A percentile compares a stretch with the other conserved stretches of the same genome.
Conservation (phyloP, 768 basidiomycete genomes). For the Leccinellum rugosiceps region DNA sequence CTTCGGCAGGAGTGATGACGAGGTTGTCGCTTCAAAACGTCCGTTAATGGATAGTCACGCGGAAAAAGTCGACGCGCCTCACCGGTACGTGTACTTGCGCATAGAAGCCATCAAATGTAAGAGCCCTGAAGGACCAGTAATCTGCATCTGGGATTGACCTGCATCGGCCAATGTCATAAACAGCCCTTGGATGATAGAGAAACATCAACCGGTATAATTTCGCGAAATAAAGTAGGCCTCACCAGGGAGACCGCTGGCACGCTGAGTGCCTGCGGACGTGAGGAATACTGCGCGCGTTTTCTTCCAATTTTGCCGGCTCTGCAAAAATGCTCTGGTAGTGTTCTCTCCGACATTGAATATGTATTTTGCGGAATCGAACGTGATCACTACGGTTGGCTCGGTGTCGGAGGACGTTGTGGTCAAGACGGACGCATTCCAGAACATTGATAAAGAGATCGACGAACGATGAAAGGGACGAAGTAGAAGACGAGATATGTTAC, state of each 20-base stretch:
- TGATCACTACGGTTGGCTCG: conserved; percentile 70
- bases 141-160: conserved; percentile 49
- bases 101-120: conserved; percentile 67
- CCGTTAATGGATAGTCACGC: neutral
- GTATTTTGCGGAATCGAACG: conserved; percentile 78
- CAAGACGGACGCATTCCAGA: conserved; percentile 63
- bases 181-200: conserved; percentile 45
- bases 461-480: conserved; percentile 17
- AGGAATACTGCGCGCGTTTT: conserved; percentile 72
- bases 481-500: conserved; percentile 20
- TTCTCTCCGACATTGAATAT: conserved; percentile 88
- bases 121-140: conserved; percentile 75
- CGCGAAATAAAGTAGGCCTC: conserved; percentile 6
- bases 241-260: conserved; percentile 76
- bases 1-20: conserved; percentile 44
- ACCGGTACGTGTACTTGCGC: conserved; percentile 70
- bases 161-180: conserved; percentile 81
- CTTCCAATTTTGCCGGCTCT: conserved; percentile 63
- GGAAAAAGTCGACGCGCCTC: neutral
- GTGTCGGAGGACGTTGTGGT: conserved; percentile 69
- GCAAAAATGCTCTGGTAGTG: conserved; percentile 67
- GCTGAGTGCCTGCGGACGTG: conserved; percentile 58
- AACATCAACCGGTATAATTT: neutral
- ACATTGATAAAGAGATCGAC: conserved; percentile 34
- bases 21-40: conserved; percentile 45